Percentiles rank a stretch among this genome's conserved stretches.
Evolutionary conservation across 331 rosid genomes (phyloP).

Genomic region (Quercus lobata): DNA sequence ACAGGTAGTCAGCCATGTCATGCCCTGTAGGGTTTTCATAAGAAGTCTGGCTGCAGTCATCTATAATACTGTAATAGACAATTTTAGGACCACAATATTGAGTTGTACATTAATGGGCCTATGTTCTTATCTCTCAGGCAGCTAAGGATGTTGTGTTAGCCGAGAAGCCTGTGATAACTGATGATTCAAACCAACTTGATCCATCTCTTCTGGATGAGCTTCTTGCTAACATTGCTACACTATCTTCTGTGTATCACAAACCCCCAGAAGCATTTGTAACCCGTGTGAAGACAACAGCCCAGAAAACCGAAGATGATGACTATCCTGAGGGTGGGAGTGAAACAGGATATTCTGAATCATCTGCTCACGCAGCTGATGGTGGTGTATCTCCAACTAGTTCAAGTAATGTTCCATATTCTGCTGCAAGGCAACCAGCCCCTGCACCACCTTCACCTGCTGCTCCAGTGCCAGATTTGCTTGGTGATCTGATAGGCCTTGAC

Average conservation of each 20-base stretch:
- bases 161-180: constrained; percentile 97
- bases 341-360: constrained; percentile 72
- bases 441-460: constrained; percentile 44
- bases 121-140: constrained; percentile 60
- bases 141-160: constrained; percentile 99
- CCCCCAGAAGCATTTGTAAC: constrained; percentile 97
- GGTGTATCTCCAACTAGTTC: constrained; percentile 50
- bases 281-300: constrained; percentile 65
- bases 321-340: constrained; percentile 76
- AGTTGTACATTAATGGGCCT: constrained; percentile 23
- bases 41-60: constrained; percentile 6
- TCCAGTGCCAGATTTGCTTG: constrained; percentile 91
- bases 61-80: not conserved
- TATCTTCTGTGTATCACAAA: constrained; percentile 98
- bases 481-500: constrained; percentile 92
- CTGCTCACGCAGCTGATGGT: constrained; percentile 56
- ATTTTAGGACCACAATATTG: not conserved
- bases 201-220: constrained; percentile 95
- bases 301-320: constrained; percentile 83
- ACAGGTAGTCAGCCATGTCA: not conserved
- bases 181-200: constrained; percentile 93
- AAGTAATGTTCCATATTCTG: constrained; percentile 34
- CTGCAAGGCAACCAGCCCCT: constrained; percentile 48
- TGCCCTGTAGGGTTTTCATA: not conserved
- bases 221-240: constrained; percentile 93